Conservation (phyloP, 305 asterid species). For the Plantago coronopus region DNA sequence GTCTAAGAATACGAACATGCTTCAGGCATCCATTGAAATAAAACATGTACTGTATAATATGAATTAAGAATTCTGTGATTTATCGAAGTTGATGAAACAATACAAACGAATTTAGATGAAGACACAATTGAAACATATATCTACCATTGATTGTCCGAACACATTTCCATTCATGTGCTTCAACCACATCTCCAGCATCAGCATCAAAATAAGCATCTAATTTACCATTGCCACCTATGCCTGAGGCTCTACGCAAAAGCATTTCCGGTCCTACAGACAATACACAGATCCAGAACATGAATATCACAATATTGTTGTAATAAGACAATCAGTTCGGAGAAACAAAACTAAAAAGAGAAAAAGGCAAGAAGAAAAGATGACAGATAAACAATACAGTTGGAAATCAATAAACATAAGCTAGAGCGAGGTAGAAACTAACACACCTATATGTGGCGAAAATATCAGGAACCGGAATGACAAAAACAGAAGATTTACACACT, state of each 20-base stretch:
- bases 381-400: conserved; percentile 8
- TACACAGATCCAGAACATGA: neutral
- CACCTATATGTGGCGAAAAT: neutral
- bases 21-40: neutral
- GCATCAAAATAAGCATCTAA: conserved; percentile 55
- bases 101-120: conserved; percentile 16
- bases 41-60: neutral
- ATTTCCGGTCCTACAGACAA: conserved; percentile 62
- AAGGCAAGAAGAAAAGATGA: neutral
- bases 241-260: conserved; percentile 74
- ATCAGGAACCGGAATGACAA: conserved; percentile 1
- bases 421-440: conserved; percentile 8
- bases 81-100: conserved; percentile 13
- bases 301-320: neutral
- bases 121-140: conserved; percentile 9
- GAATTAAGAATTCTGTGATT: conserved; percentile 9
- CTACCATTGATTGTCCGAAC: conserved; percentile 82
- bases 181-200: conserved; percentile 74
- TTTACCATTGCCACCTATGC: conserved; percentile 37
- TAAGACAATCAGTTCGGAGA: neutral
- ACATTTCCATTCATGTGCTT: conserved; percentile 94
- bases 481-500: no score
- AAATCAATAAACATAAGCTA: conserved; percentile 10
- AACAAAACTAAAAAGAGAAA: neutral
- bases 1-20: neutral